Evolutionary conservation across 2,329 filamentous ascomycete genomes (phyloP).

Genomic region (Davidsoniella eucalypti): DNA sequence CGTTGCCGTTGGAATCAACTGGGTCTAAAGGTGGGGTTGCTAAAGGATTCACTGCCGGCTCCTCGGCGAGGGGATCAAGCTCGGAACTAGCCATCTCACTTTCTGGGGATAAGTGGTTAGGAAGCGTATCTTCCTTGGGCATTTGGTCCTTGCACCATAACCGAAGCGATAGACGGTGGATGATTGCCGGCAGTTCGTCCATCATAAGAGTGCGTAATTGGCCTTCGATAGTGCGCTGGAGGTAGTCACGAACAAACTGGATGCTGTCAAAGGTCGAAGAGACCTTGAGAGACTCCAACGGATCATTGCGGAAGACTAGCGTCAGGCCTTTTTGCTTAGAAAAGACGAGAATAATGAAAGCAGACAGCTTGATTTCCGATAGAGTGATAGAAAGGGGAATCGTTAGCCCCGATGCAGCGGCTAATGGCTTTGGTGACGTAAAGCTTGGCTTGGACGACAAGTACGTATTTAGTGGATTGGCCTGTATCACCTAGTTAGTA

Average conservation of each 20-base stretch:
- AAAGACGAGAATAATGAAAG: constrained; percentile 95
- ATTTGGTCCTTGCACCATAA: constrained; percentile 82
- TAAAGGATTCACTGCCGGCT: constrained; percentile 60
- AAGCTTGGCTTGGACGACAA: constrained; percentile 81
- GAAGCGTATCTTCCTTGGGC: constrained; percentile 37
- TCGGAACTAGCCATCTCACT: constrained; percentile 21
- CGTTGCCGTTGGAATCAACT: constrained; percentile 64
- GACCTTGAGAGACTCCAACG: constrained; percentile 91
- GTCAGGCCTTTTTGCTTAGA: constrained; percentile 95
- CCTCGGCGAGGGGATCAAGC: constrained; percentile 23
- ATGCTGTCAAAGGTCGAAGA: constrained; percentile 98
- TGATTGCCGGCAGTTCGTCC: constrained; percentile 93
- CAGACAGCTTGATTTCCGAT: constrained; percentile 87
- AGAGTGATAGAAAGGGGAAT: constrained; percentile 96
- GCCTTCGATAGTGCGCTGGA: constrained; percentile 89
- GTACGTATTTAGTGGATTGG: constrained; percentile 93
- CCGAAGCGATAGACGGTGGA: constrained; percentile 76
- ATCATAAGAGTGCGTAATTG: constrained; percentile 90
- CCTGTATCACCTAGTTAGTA: constrained; percentile 40
- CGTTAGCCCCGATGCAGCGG: constrained; percentile 78
- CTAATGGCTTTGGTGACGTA: constrained; percentile 80
- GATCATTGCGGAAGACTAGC: constrained; percentile 93
- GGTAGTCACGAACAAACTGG: constrained; percentile 90
- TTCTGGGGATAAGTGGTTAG: not conserved
- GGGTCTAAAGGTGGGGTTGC: constrained; percentile 66